Percentiles rank a stretch among this genome's conserved stretches.
Evolutionary conservation across 2,329 filamentous ascomycete species (phyloP).

Genomic region (Microcera coccophila): DNA sequence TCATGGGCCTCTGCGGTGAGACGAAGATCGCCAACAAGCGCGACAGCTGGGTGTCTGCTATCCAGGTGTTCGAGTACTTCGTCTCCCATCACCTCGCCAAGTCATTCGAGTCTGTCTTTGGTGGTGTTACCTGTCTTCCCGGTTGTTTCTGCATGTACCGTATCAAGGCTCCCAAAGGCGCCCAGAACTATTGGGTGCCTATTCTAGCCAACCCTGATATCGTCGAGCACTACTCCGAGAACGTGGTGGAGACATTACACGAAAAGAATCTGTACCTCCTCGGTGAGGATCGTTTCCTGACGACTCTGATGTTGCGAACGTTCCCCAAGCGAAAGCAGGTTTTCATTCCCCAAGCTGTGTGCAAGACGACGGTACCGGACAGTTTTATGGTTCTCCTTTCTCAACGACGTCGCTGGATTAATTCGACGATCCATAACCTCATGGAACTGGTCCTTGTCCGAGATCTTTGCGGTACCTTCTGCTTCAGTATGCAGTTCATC

Average conservation of each 20-base stretch:
- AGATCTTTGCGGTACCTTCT: conserved; percentile 97
- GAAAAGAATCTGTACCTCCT: conserved; percentile 93
- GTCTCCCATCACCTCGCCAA: conserved; percentile 97
- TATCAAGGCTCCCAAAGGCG: conserved; percentile 97
- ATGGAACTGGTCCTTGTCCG: conserved; percentile 96
- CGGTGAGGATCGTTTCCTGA: conserved; percentile 91
- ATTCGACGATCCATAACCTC: conserved; percentile 96
- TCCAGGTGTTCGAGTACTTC: conserved; percentile 99
- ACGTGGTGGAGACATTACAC: conserved; percentile 96
- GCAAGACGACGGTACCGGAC: conserved; percentile 96
- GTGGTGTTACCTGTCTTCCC: conserved; percentile 96
- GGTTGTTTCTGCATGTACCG: conserved; percentile 99
- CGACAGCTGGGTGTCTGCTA: conserved; percentile 90
- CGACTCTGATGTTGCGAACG: conserved; percentile 95
- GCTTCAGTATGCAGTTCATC: conserved; percentile 99
- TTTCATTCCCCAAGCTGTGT: conserved; percentile 96
- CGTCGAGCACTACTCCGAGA: conserved; percentile 98
- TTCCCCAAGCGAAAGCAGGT: conserved; percentile 99
- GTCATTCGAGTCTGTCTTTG: conserved; percentile 96
- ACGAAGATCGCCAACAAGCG: conserved; percentile 99
- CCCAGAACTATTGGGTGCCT: conserved; percentile 98
- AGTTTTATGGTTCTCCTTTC: conserved; percentile 88
- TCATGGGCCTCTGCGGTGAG: conserved; percentile 98
- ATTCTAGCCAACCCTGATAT: conserved; percentile 98
- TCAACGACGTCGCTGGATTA: conserved; percentile 96